Percentiles rank a stretch among this genome's conserved stretches.
Conservation (phyloP, 2,329 filamentous ascomycete species). For the Metarhizium sp. region DNA sequence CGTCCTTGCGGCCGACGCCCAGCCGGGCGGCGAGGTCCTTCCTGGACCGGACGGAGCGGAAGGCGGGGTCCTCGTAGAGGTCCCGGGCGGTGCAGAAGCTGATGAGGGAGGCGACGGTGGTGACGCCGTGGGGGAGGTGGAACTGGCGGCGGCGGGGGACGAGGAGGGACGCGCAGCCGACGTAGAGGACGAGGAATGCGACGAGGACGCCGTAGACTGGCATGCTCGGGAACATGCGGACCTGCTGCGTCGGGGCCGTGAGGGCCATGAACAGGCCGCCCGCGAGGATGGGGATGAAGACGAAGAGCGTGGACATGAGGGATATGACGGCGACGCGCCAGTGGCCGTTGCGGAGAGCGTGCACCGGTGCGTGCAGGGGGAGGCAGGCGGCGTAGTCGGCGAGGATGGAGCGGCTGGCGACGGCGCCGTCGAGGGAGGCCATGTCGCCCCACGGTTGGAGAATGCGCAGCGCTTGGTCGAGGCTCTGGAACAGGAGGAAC, state of each 20-base stretch:
- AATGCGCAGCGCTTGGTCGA: constrained; percentile 57
- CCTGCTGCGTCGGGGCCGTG: constrained; percentile 39
- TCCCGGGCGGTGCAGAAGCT: constrained; percentile 68
- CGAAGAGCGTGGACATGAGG: constrained; percentile 47
- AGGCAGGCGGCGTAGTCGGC: constrained; percentile 61
- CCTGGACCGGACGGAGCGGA: constrained; percentile 58
- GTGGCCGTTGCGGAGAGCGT: constrained; percentile 51
- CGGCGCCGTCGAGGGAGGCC: constrained; percentile 43
- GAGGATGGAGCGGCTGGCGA: constrained; percentile 55
- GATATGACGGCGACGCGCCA: constrained; percentile 56
- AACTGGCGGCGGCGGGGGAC: constrained; percentile 51
- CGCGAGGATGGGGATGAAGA: constrained; percentile 56
- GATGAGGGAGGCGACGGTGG: constrained; percentile 66
- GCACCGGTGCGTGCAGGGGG: constrained; percentile 49
- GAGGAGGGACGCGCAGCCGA: constrained; percentile 51
- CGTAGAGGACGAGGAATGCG: constrained; percentile 60
- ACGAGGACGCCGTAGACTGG: constrained; percentile 66
- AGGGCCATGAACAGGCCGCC: constrained; percentile 69
- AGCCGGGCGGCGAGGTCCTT: constrained; percentile 60
- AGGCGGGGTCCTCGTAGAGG: constrained; percentile 62
- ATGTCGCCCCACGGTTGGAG: constrained; percentile 64
- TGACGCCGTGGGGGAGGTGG: constrained; percentile 63
- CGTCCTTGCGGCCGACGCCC: constrained; percentile 39
- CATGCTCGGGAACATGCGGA: constrained; percentile 63
- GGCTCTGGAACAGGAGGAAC: constrained; percentile 56